Evolutionary conservation across 2,329 filamentous ascomycete species (phyloP).

Genomic region (Penicillium hesseltinei): DNA sequence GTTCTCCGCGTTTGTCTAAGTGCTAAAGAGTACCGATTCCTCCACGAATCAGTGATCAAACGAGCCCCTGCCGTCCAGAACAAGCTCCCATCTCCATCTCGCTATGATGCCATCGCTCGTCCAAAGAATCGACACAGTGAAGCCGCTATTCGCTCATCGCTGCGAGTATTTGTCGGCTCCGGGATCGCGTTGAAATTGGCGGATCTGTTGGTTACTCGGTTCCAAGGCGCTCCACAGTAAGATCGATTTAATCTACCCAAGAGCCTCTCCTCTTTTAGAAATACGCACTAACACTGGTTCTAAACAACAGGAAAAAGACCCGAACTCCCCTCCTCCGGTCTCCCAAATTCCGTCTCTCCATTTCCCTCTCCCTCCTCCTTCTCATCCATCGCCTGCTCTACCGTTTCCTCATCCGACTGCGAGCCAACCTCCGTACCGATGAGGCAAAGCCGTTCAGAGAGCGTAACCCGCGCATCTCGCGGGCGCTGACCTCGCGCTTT

Average conservation of each 20-base stretch:
- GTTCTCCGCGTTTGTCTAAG: slow-evolving; percentile 80
- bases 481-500: slow-evolving; percentile 74
- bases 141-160: slow-evolving; percentile 66
- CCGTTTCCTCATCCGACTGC: slow-evolving; percentile 80
- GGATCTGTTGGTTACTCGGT: slow-evolving; percentile 47
- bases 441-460: slow-evolving; percentile 75
- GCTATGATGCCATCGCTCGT: slow-evolving; percentile 52
- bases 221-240: slow-evolving; percentile 27
- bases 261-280: neutral
- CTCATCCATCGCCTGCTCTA: slow-evolving; percentile 86
- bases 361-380: slow-evolving; percentile 80
- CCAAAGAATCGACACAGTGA: slow-evolving; percentile 66
- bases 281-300: neutral
- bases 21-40: slow-evolving; percentile 77
- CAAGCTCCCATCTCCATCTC: slow-evolving; percentile 49
- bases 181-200: slow-evolving; percentile 63
- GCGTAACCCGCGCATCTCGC: slow-evolving; percentile 75
- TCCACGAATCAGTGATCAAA: slow-evolving; percentile 80
- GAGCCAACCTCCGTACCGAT: slow-evolving; percentile 74
- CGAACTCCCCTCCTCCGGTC: slow-evolving; percentile 52
- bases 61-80: slow-evolving; percentile 62
- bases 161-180: slow-evolving; percentile 67
- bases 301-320: slow-evolving; percentile 32
- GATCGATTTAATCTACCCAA: neutral
- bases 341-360: slow-evolving; percentile 70